Base-by-base conservation (phyloP, 352 stramenopile genomes). In the Phytophthora constricta region DNA sequence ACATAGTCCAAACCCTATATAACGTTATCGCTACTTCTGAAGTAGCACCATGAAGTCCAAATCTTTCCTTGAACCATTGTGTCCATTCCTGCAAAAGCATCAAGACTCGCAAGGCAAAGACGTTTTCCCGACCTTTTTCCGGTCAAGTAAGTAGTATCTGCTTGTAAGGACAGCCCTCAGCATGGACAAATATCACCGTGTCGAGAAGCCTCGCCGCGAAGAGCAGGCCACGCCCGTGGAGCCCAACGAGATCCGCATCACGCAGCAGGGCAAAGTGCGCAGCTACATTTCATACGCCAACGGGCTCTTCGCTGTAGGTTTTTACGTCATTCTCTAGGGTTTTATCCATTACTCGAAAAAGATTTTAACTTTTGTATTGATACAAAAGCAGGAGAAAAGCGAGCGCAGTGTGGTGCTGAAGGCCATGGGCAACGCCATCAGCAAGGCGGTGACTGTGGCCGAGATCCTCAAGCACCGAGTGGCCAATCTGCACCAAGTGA, bases 111-210 rank as follows among this genome's bases (percentile, higher is more conserved):
- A 65, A 46, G 47, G 13, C 25, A 47, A 58, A 22, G 45, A 42
- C 22, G 39, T 26, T n/a, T 39, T 19, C 66, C n/a, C n/a, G n/a
- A n/a, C 23, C 45, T 5, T 58, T 27, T n/a, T n/a, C n/a, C n/a
- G n/a, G n/a, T n/a, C n/a, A n/a, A n/a, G n/a, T n/a, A n/a, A n/a
- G n/a, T n/a, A n/a, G n/a, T n/a, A n/a, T n/a, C n/a, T n/a, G n/a
- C n/a, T n/a, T n/a, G n/a, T n/a, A 26, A 37, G 48, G 22, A 37
- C 25, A 65, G 46, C 34, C 39, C 19, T 41, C 26, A 33, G 27
- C 3, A 96, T 94, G 87, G 81, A 96, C 68, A 96, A 96, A 74
- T 96, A 96, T 70, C 81, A 78, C 7, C 85, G 87, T 31, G 80
- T 91, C 28, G 83, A 93, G 54, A 92, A 91, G 59, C 66, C 72